phyloP scores from a whole-genome alignment of 305 asterid genomes.

The Fraxinus xanthoxyloides region DNA sequence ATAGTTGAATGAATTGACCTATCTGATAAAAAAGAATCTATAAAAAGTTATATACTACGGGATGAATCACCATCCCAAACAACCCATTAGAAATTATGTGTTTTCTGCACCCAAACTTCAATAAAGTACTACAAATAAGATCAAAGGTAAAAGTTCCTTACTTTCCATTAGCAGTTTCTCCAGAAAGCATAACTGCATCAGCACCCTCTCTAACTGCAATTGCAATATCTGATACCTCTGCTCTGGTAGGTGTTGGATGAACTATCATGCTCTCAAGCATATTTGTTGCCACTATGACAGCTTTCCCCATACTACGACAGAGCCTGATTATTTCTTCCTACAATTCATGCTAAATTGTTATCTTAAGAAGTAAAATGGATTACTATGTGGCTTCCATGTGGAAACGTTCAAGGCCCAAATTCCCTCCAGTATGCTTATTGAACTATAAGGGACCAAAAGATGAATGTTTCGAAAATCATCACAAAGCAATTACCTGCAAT shows the following conservation, averaged over 20 bases:
- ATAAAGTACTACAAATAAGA: background rate
- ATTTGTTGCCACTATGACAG: constrained; percentile 95
- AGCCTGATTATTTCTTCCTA: constrained; percentile 86
- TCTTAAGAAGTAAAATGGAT: background rate
- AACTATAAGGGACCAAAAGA: background rate
- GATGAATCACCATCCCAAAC: background rate
- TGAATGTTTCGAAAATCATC: background rate
- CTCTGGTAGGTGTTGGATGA: constrained; percentile 95
- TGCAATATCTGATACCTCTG: constrained; percentile 95
- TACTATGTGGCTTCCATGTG: constrained; percentile 1
- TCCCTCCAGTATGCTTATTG: background rate
- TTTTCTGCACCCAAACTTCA: background rate
- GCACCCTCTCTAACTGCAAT: constrained; percentile 95
- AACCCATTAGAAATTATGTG: background rate
- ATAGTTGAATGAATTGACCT: background rate
- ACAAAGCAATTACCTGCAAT: constrained; percentile 63
- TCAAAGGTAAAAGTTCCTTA: constrained; percentile 35
- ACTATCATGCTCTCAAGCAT: constrained; percentile 99
- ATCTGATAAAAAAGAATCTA: background rate
- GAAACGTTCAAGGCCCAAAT: background rate
- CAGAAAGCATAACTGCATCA: constrained; percentile 99
- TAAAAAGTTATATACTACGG: background rate
- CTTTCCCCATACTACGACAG: constrained; percentile 95
- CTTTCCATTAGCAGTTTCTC: constrained; percentile 99
- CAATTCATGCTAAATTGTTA: constrained; percentile 12